phyloP scores from a whole-genome alignment of 2,329 filamentous ascomycete species.

The Xylaria polymorpha region DNA sequence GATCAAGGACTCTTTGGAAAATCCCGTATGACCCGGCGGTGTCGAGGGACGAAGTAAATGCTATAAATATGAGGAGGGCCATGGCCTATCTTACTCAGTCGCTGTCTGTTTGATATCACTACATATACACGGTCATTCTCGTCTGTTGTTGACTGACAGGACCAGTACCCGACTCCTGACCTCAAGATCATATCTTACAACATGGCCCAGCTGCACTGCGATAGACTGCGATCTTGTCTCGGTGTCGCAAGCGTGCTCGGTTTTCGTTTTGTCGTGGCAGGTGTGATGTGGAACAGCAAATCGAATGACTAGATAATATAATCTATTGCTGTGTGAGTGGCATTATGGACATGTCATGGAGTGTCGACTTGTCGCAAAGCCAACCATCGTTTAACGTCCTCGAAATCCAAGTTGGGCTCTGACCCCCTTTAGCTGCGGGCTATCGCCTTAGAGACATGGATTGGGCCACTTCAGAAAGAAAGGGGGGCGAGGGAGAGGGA shows the following conservation, averaged over 20 bases:
- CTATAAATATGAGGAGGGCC: constrained; percentile 3
- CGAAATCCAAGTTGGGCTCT: constrained; percentile 1
- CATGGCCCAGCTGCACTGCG: background rate
- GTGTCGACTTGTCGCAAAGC: constrained; percentile 3
- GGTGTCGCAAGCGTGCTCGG: background rate
- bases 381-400: background rate
- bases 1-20: constrained; percentile 6
- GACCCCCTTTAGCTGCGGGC: background rate
- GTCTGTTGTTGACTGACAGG: constrained; percentile 3
- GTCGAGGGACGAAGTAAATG: background rate
- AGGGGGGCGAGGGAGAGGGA: background rate
- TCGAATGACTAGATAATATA: background rate
- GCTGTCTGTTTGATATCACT: background rate
- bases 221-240: background rate
- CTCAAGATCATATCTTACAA: background rate
- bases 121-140: constrained; percentile 15
- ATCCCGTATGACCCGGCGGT: constrained; percentile 16
- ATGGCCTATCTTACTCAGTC: constrained; percentile 3
- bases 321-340: background rate
- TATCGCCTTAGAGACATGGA: background rate
- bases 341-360: background rate
- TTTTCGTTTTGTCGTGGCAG: background rate
- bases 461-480: background rate
- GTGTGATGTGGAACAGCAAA: background rate
- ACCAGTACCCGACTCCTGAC: background rate